Base-by-base conservation (phyloP, 2,329 filamentous ascomycete genomes). In the Fusarium pseudoanthophilum region DNA sequence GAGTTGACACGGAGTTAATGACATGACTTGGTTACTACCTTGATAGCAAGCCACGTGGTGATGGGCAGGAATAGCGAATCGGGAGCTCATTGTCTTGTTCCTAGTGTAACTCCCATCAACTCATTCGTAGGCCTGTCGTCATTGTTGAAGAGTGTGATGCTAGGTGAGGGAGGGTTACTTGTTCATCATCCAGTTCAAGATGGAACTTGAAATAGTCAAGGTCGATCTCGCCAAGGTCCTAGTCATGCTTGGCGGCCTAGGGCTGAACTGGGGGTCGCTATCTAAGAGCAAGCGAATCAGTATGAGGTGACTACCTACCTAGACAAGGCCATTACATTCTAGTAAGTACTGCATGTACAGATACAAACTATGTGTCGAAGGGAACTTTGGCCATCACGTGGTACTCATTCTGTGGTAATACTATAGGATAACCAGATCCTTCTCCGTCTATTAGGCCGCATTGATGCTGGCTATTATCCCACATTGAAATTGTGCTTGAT, bases 51-150 rank as follows among this genome's bases (percentile, higher is more conserved):
- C 48, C 42, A 68, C 48, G 56, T 55, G 48, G 56, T 32, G 40
- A 63, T 55, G 42, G 32, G 39, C 65, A 53, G 46, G 46, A 21
- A 68, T 55, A 46, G 28, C 26, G 55, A 42, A 37, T 20, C n/a
- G 46, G 46, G 16, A 7, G 18, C n/a, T 48, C 26, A 18, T 18
- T 11, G 43, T 52, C 21, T 42, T 36, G 13, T 26, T 43, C 24
- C 34, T 55, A 49, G 32, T 26, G 18, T 16, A 20, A 10, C 21
- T 32, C 18, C 6, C 20, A 30, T 11, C 16, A 14, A 21, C 21
- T 10, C 24, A 18, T 32, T 26, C 6, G 14, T 15, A 26, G 16
- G 6, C 10, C 16, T 34, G 26, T 39, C 36, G n/a, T 60, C 26
- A 63, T 40, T 7, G n/a, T 7, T n/a, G n/a, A 55, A 32, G n/a